phyloP scores from a whole-genome alignment of 345 rosid species.

The Arabidopsis suecica region DNA sequence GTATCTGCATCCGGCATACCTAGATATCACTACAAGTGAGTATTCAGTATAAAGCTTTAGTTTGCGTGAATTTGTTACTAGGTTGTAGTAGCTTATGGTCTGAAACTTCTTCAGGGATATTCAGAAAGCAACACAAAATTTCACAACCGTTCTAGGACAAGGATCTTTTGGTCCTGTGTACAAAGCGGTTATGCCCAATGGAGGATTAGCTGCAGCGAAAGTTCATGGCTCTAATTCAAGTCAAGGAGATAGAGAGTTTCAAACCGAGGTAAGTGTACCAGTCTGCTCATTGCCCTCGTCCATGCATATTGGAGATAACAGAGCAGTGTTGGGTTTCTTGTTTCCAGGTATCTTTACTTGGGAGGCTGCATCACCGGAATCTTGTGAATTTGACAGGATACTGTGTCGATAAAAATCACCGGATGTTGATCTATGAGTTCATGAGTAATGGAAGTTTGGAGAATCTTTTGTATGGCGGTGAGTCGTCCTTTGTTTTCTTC shows the following conservation, averaged over 20 bases:
- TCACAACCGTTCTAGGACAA: conserved; percentile 80
- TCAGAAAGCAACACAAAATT: conserved; percentile 90
- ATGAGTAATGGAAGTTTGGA: conserved; percentile 97
- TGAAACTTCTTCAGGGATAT: conserved; percentile 71
- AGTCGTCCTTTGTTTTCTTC: conserved; percentile 43
- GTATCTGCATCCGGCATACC: conserved; percentile 81
- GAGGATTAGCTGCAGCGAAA: conserved; percentile 79
- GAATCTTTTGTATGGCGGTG: conserved; percentile 69
- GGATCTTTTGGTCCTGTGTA: conserved; percentile 98
- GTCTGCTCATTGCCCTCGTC: neutral
- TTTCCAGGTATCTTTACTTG: conserved; percentile 77
- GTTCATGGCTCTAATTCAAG: conserved; percentile 89
- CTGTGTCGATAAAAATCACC: conserved; percentile 82
- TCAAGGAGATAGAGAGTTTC: conserved; percentile 95
- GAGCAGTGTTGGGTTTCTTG: conserved; percentile 29
- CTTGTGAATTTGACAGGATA: conserved; percentile 94
- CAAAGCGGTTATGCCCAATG: conserved; percentile 72
- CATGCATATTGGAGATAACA: conserved; percentile 11
- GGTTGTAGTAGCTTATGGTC: conserved; percentile 22
- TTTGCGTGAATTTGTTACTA: neutral
- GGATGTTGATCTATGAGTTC: conserved; percentile 87
- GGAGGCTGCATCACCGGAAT: conserved; percentile 94
- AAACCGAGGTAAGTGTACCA: conserved; percentile 71
- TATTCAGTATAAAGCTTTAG: conserved; percentile 24
- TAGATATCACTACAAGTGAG: conserved; percentile 85